Evolutionary conservation across 805 yeast genomes (phyloP), one percentile per base, ranked within the genome.

Genomic region (Saccharomycopsis oosterbeekiorum): DNA sequence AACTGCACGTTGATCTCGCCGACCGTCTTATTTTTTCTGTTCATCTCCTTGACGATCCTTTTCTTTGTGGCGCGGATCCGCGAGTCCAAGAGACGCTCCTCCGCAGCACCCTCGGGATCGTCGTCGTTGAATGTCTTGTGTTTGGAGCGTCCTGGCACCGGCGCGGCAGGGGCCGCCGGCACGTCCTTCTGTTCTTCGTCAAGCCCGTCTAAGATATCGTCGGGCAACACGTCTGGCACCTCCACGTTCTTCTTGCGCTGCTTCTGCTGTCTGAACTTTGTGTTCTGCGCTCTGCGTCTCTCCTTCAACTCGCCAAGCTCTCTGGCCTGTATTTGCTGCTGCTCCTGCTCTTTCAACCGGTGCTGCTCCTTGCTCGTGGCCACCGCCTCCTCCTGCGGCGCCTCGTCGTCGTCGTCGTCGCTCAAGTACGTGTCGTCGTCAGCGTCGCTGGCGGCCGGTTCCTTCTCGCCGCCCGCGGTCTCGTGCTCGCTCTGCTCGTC

Each of bases 1-100:
- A 62, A 54, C 43, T 43, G 57, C 41, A 62, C 65, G 36, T 57
- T 62, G 29, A 62, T 50, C 9, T 17, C 14, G 8, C 65, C 63
- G 2, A 62, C 51, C 8, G 37, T 58, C 29, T 58, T 57, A 1
- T 19, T 29, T 17, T 19, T 54, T 36, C 43, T 53, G 9, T 41
- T 60, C 57, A 58, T 40, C 34, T 60, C 41, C 12, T 21, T 55
- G 4, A 57, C 55, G n/a, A 59, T 34, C 34, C 55, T 54, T 29
- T 39, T 17, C 55, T 60, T 57, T 12, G 56, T 56, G 34, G 43
- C 26, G 19, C 54, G 40, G 17, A 60, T 12, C 34, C 55, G 29
- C 26, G 54, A 17, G 40, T 54, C 55, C 42, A 57, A 26, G 34
- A 24, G 14, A 11, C 15, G 19, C 5, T 60, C 41, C 8, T 42